Evolutionary conservation across 331 rosid genomes (phyloP).

Genomic region (Erythrophleum ivorense): DNA sequence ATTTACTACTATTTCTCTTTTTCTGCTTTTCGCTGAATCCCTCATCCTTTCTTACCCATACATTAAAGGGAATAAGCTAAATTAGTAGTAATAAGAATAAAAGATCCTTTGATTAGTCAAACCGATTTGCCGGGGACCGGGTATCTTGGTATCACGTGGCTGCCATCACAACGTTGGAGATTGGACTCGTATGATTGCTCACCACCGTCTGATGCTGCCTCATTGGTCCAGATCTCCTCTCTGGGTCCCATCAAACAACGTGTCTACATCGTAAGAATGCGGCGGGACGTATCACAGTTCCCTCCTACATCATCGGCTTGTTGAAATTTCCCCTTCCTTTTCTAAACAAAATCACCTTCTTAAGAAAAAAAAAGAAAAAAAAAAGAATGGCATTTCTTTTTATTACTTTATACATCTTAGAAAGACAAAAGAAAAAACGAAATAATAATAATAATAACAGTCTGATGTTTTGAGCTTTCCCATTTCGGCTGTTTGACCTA

Average conservation of each 20-base stretch:
- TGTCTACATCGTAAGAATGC: constrained; percentile 46
- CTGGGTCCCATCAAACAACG: constrained; percentile 31
- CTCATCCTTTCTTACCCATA: no score
- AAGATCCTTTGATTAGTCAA: constrained; percentile 33
- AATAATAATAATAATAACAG: background rate
- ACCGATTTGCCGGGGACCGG: constrained; percentile 53
- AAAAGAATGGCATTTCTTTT: background rate
- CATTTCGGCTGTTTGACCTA: constrained; percentile 66
- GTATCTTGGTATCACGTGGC: constrained; percentile 70
- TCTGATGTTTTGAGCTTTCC: constrained; percentile 31
- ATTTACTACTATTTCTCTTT: background rate
- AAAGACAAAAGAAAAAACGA: background rate
- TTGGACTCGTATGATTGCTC: constrained; percentile 28
- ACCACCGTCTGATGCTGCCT: constrained; percentile 24
- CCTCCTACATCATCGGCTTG: background rate
- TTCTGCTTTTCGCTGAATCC: no score
- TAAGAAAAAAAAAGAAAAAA: background rate
- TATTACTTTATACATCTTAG: background rate
- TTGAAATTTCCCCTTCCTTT: background rate
- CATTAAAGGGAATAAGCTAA: background rate
- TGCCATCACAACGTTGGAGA: constrained; percentile 50
- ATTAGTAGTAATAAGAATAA: background rate
- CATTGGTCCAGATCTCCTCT: constrained; percentile 34
- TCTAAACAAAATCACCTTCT: background rate
- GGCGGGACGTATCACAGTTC: constrained; percentile 40